Percentiles rank a stretch among this genome's conserved stretches.
phyloP scores from a whole-genome alignment of 495 filamentous ascomycete species.

The Friedmanniomyces simplex region DNA sequence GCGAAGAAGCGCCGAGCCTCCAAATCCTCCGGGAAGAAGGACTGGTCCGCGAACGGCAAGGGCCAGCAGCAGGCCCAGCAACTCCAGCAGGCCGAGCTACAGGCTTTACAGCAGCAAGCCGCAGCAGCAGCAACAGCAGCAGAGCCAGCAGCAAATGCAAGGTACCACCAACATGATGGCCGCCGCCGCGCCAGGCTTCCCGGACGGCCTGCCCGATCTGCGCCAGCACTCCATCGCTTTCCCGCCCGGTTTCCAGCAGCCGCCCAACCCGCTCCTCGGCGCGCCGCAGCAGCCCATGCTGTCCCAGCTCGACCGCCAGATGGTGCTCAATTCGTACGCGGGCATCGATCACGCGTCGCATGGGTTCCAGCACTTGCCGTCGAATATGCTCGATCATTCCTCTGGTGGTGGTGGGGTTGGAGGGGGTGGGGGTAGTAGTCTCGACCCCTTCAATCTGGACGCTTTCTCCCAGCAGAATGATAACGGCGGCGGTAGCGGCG shows the following conservation, averaged over 20 bases:
- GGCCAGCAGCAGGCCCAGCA: neutral
- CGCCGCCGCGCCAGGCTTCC: conserved; percentile 11
- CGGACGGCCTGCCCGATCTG: conserved; percentile 2
- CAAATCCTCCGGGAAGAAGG: conserved; percentile 16
- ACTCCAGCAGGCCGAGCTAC: conserved; percentile 8
- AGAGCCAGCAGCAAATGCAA: conserved; percentile 21
- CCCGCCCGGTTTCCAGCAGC: conserved; percentile 36
- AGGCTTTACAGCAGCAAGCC: conserved; percentile 22
- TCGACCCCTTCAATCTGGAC: conserved; percentile 12
- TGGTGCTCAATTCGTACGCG: conserved; percentile 69
- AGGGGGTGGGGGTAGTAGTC: neutral
- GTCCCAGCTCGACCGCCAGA: conserved; percentile 62
- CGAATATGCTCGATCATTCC: neutral
- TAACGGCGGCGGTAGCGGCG: neutral
- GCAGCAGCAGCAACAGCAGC: no score
- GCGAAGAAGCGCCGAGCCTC: conserved; percentile 27
- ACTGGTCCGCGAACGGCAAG: neutral
- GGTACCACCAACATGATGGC: conserved; percentile 1
- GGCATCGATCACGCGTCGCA: conserved; percentile 39
- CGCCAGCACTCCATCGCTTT: conserved; percentile 32
- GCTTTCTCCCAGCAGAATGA: conserved; percentile 7
- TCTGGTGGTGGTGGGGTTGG: no score
- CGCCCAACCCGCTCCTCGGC: conserved; percentile 29
- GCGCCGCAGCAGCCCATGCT: conserved; percentile 27
- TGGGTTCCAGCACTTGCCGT: neutral